Base-by-base conservation (phyloP, 345 rosid species). In the Salix caprea region DNA sequence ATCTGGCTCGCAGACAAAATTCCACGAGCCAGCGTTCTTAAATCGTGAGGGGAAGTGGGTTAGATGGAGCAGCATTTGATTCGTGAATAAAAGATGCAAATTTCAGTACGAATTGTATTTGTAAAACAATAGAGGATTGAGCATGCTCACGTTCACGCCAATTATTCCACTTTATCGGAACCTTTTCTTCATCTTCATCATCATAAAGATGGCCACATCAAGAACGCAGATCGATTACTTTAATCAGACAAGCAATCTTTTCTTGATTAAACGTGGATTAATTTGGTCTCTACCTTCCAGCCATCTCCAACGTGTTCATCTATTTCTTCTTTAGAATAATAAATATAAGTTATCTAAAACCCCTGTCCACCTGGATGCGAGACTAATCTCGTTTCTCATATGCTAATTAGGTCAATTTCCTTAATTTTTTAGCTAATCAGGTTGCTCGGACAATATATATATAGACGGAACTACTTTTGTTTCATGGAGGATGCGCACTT, bases 1-100 rank as follows among this genome's bases (percentile, higher is more conserved):
- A 58, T 4, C 71, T 67, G 75, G 77, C 37, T 54, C 66, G 28
- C 79, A 71, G 2, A 81, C 65, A 71, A 40, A 34, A 50, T 74
- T 26, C 74, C 76, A 74, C 39, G 6, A 68, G 62, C 62, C 15
- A 37, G 67, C 39, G 48, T 74, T 75, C 54, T 46, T 62, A 24
- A 56, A 11, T 44, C 6, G 7, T 21, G 46, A 30, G 18, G 50
- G 50, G 42, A 64, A 65, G 70, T 65, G 70, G 32, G 60, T 73
- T 61, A 30, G 78, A 79, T 79, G 34, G 26, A 67, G 23, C 2
- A 4, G 66, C 74, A 73, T 44, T 58, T 66, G 37, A 72, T 65
- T 76, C 78, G 37, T 42, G 12, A 16, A 30, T 42, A 42, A n/a
- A 64, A 69, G 78, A 23, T 75, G 78, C 76, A 44, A 28, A 61